These are phyloP conservation scores for Astraeus odoratus DNA, from an alignment of 768 basidiomycete genomes.

Conservation along the genomic window DNA sequence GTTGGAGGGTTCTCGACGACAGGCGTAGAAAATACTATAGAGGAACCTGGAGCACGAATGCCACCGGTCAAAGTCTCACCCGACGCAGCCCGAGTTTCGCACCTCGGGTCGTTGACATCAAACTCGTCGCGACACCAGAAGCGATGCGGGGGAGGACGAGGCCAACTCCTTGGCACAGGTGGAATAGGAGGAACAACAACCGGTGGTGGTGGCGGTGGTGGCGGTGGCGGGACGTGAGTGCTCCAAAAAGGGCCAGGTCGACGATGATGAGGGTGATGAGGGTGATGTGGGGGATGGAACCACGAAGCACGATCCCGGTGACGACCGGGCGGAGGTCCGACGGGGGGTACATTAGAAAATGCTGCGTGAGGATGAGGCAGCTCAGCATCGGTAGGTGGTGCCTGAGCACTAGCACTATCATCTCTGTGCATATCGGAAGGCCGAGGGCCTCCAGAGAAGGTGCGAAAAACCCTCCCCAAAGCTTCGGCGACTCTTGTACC, in stretches of 20 bases:
- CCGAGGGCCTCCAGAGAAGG: slow-evolving; percentile 35
- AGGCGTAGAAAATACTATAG: not conserved
- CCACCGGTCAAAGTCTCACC: slow-evolving; percentile 8
- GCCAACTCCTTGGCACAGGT: slow-evolving; percentile 14
- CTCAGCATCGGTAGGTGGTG: not conserved
- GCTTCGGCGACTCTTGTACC: slow-evolving; percentile 56
- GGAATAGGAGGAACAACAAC: not conserved
- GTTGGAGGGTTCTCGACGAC: not conserved
- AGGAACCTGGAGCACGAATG: slow-evolving; percentile 5
- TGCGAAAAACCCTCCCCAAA: slow-evolving; percentile 49
- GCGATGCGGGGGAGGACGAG: slow-evolving; percentile 18
- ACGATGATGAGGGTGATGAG: not conserved
- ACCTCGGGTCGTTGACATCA: slow-evolving; percentile 8
- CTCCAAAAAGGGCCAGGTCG: slow-evolving; percentile 12
- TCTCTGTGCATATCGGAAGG: slow-evolving; percentile 2
- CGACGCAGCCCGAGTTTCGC: slow-evolving; percentile 14
- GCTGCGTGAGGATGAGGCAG: not conserved
- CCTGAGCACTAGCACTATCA: not conserved
- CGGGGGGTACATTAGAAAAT: slow-evolving; percentile 7
- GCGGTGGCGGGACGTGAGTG: slow-evolving; percentile 17
- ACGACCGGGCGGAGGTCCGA: slow-evolving; percentile 10
- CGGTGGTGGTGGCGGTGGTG: slow-evolving; percentile 8
- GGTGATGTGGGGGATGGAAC: slow-evolving; percentile 13
- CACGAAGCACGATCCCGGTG: slow-evolving; percentile 20
- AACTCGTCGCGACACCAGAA: slow-evolving; percentile 11